These are phyloP conservation scores for Boletus huronensis DNA, from an alignment of 768 basidiomycete genomes.

Conservation along the genomic window DNA sequence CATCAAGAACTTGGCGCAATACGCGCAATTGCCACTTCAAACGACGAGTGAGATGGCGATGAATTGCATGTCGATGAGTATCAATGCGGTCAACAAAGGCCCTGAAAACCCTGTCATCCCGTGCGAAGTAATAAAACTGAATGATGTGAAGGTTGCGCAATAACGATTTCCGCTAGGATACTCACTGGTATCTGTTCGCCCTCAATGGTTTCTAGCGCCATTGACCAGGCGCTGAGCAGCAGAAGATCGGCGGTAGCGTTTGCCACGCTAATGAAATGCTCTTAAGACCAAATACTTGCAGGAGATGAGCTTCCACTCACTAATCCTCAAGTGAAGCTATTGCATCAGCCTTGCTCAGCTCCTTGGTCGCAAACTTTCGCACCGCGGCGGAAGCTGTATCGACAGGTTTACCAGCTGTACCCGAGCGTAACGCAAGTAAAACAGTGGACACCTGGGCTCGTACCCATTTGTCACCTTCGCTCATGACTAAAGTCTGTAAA, in stretches of 20 bases:
- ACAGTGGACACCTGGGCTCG: constrained; percentile 63
- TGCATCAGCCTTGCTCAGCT: constrained; percentile 70
- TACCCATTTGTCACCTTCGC: constrained; percentile 93
- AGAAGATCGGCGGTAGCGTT: constrained; percentile 87
- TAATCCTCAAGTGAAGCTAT: constrained; percentile 90
- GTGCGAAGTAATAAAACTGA: constrained; percentile 85
- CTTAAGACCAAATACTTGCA: background rate
- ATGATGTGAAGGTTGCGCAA: background rate
- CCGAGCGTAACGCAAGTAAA: constrained; percentile 64
- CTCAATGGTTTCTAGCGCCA: constrained; percentile 53
- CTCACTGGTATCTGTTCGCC: constrained; percentile 73
- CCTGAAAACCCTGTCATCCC: constrained; percentile 83
- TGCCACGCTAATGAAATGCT: constrained; percentile 54
- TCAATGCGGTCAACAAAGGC: constrained; percentile 49
- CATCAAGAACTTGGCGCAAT: constrained; percentile 61
- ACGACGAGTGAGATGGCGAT: constrained; percentile 47
- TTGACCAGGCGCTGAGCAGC: constrained; percentile 78
- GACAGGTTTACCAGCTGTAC: constrained; percentile 71
- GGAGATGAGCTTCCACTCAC: constrained; percentile 43
- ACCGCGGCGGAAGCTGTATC: constrained; percentile 71
- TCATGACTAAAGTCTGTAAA: constrained; percentile 94
- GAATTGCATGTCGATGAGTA: constrained; percentile 43
- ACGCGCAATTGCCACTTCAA: constrained; percentile 70
- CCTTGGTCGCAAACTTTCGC: constrained; percentile 81
- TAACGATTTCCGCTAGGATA: background rate